A percentile compares a stretch with the other conserved stretches of the same genome.
These are phyloP conservation scores for Rosa persica DNA, from an alignment of 306 rosid genomes.

Conservation along the genomic window DNA sequence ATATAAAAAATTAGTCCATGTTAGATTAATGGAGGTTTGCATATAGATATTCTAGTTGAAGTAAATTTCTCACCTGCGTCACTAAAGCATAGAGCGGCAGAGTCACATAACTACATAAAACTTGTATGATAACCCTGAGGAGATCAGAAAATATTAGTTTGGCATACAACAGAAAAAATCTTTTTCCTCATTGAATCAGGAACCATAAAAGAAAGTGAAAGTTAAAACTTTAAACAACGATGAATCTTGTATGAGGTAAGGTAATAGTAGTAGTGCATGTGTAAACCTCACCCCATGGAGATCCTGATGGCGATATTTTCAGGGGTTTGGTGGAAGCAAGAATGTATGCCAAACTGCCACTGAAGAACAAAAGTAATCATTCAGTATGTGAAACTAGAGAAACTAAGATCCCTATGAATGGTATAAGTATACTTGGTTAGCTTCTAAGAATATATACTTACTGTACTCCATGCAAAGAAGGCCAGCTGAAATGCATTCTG, in stretches of 20 bases:
- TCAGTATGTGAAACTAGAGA: constrained; percentile 13
- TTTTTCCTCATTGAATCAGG: not conserved
- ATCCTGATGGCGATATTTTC: constrained; percentile 51
- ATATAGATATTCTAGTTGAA: not conserved
- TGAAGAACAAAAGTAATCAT: constrained; percentile 21
- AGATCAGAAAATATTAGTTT: constrained; percentile 15
- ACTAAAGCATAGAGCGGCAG: constrained; percentile 92
- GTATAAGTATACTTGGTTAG: not conserved
- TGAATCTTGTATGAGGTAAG: not conserved
- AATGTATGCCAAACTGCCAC: constrained; percentile 26
- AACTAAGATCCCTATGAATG: not conserved
- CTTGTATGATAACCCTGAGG: constrained; percentile 65
- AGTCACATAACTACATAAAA: constrained; percentile 82
- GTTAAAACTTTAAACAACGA: not conserved
- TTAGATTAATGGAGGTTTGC: not conserved
- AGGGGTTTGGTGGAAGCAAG: constrained; percentile 51
- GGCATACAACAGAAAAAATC: not conserved
- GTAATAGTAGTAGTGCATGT: not conserved
- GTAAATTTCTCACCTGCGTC: constrained; percentile 58
- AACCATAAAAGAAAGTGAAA: not conserved
- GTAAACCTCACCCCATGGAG: constrained; percentile 49
- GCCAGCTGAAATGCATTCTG: constrained; percentile 88
- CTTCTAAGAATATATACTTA: constrained; percentile 27
- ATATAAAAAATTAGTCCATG: not conserved
- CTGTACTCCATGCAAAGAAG: constrained; percentile 67